Evolutionary conservation across 2,329 filamentous ascomycete genomes (phyloP).

Genomic region (Trichoderma simmonsii): DNA sequence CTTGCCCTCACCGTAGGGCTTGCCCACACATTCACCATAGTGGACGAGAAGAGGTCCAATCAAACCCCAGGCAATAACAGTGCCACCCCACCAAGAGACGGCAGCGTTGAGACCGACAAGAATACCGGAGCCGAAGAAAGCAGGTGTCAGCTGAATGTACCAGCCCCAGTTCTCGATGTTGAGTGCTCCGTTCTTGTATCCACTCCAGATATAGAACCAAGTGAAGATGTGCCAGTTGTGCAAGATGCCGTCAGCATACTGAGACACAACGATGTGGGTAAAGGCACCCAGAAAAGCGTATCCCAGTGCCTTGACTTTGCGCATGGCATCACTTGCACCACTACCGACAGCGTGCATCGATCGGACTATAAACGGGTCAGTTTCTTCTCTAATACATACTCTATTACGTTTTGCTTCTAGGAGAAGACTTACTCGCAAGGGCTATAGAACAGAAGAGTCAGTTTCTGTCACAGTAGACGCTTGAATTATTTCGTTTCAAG

Average conservation of each 20-base stretch:
- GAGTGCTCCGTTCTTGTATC: constrained; percentile 48
- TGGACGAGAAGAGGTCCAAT: constrained; percentile 46
- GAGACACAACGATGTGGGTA: constrained; percentile 52
- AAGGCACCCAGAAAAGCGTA: constrained; percentile 50
- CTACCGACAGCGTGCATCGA: constrained; percentile 57
- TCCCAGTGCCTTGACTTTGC: constrained; percentile 55
- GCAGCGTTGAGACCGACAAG: constrained; percentile 53
- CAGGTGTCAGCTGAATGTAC: constrained; percentile 57
- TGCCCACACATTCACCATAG: constrained; percentile 52
- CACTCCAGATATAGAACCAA: constrained; percentile 54
- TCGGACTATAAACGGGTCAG: constrained; percentile 49
- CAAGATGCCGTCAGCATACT: constrained; percentile 58
- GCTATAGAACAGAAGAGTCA: neutral
- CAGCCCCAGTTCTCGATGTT: constrained; percentile 60
- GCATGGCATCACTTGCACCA: constrained; percentile 50
- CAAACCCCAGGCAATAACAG: constrained; percentile 53
- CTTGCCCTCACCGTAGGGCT: constrained; percentile 27
- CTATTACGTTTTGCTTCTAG: neutral
- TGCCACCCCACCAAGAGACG: constrained; percentile 55
- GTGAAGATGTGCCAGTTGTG: constrained; percentile 57
- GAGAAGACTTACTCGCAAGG: neutral
- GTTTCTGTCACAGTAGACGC: neutral
- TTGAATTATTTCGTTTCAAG: neutral
- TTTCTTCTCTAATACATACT: neutral
- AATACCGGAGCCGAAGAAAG: constrained; percentile 57